These are phyloP conservation scores for Melastoma malabathricum DNA, from an alignment of 345 rosid species.

Conservation along the genomic window DNA sequence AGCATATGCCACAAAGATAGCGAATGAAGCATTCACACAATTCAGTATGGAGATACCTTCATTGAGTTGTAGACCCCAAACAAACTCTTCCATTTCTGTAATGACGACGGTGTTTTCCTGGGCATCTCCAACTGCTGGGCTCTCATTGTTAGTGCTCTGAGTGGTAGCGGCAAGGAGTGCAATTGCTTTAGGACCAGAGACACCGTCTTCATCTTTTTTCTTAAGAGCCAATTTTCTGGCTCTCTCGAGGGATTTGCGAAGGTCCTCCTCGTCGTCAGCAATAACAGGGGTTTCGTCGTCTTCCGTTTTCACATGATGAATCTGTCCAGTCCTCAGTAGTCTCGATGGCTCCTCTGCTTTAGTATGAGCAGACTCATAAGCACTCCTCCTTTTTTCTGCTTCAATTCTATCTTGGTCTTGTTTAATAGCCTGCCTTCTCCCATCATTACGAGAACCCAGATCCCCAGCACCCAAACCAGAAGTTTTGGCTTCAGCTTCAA, in stretches of 20 bases:
- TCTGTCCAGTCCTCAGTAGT: constrained; percentile 50
- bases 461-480: constrained; percentile 75
- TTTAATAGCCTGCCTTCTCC: constrained; percentile 63
- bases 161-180: constrained; percentile 51
- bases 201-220: constrained; percentile 40
- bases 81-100: constrained; percentile 93
- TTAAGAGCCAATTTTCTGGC: constrained; percentile 69
- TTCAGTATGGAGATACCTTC: constrained; percentile 34
- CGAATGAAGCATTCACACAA: too few species aligned
- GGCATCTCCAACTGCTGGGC: constrained; percentile 29
- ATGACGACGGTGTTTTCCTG: constrained; percentile 77
- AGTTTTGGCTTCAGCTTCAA: constrained; percentile 86
- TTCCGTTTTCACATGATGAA: constrained; percentile 28
- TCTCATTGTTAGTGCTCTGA: constrained; percentile 24
- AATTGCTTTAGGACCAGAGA: constrained; percentile 60
- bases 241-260: constrained; percentile 64
- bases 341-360: constrained; percentile 92
- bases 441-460: constrained; percentile 87
- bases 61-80: constrained; percentile 71
- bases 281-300: constrained; percentile 44
- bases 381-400: constrained; percentile 62
- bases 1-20: too few species aligned
- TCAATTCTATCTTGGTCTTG: constrained; percentile 70
- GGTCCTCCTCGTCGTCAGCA: constrained; percentile 77
- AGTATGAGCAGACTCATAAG: constrained; percentile 58